Base-by-base conservation (phyloP, 495 filamentous ascomycete genomes). In the Penicillium mononematosum region DNA sequence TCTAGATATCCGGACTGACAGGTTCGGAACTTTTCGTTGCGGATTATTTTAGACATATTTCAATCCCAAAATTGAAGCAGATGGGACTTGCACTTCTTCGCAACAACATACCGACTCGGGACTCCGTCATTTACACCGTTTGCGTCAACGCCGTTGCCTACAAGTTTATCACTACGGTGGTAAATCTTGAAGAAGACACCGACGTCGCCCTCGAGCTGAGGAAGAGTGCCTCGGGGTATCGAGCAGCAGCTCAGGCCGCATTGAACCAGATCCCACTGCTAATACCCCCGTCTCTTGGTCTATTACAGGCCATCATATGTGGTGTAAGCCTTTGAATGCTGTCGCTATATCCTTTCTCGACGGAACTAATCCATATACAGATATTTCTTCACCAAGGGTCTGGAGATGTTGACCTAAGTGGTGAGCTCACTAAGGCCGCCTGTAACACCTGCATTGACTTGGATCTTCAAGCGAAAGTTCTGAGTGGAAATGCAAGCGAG, bases 21-120 rank as follows among this genome's bases (percentile, higher is more conserved):
- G 52, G 27, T 64, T 64, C 22, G 65, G 65, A 11, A 7, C 43
- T 1, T 1, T 67, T 46, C 53, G 62, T 67, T 25, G 46, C 29
- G n/a, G 65, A 67, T 34, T 67, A 62, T 22, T 67, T 62, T 54
- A 34, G 55, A 24, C 65, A 67, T 46, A 32, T 67, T 9, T 45
- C 56, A 20, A 58, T 54, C 5, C 2, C 41, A 14, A 60, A 50
- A 2, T 47, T 67, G 3, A 64, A 64, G 47, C 27, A 47, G 1
- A 67, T 67, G 61, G 62, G 65, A 3, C 25, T 65, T 20, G 34
- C 54, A 3, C 54, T 68, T 0, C 41, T 65, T 9, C 45, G 38
- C 2, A 58, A 50, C 24, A 43, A 47, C n/a, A 44, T 47, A 31
- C 55, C 59, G 11, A 11, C 46, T 4, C n/a, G 39, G 5, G 59